Conservation (phyloP, 2,329 filamentous ascomycete genomes). For the Atkinsonella hypoxylon region DNA sequence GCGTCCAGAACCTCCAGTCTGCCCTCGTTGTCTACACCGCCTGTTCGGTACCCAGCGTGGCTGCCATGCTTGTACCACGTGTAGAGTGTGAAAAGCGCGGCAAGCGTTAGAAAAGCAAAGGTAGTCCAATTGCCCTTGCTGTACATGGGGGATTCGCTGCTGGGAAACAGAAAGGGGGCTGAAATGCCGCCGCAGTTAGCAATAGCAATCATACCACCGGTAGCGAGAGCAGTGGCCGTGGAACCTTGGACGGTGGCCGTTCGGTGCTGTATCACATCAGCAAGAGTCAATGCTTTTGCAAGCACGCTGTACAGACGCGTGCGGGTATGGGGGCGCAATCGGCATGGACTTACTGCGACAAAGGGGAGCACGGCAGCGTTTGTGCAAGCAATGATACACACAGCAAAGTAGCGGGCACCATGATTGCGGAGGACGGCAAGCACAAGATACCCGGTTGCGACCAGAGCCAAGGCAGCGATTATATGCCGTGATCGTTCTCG, state of each 20-base stretch:
- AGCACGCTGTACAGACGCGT: background rate
- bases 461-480: slow-evolving; percentile 17
- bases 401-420: slow-evolving; percentile 19
- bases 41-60: slow-evolving; percentile 20
- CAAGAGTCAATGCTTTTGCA: background rate
- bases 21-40: slow-evolving; percentile 10
- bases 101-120: slow-evolving; percentile 17
- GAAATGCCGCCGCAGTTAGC: slow-evolving; percentile 22
- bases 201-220: slow-evolving; percentile 23
- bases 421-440: slow-evolving; percentile 19
- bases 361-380: slow-evolving; percentile 21
- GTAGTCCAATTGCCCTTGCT: slow-evolving; percentile 23
- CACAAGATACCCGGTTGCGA: slow-evolving; percentile 17
- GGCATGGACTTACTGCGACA: slow-evolving; percentile 16
- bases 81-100: slow-evolving; percentile 15
- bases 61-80: slow-evolving; percentile 21
- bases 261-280: slow-evolving; percentile 15
- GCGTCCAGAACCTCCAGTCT: slow-evolving; percentile 14
- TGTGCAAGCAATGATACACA: slow-evolving; percentile 22
- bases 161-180: slow-evolving; percentile 22
- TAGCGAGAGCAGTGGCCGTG: slow-evolving; percentile 21
- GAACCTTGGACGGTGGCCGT: slow-evolving; percentile 22
- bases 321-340: background rate
- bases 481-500: slow-evolving; percentile 20
- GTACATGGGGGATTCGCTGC: slow-evolving; percentile 19